Conservation (phyloP, 495 filamentous ascomycete genomes). For the Penicillium subrubescens region DNA sequence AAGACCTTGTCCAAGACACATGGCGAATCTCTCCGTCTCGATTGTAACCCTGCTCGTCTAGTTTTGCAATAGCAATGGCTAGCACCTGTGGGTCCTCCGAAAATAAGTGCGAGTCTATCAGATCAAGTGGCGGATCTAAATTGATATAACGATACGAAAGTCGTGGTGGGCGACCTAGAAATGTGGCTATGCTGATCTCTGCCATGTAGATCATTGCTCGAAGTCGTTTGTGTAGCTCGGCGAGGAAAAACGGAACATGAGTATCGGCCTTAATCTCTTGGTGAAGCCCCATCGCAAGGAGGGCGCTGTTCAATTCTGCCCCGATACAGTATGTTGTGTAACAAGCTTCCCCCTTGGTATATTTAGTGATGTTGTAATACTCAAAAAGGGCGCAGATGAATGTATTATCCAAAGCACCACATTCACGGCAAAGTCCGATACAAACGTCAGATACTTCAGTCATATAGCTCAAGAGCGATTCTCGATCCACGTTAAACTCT, state of each 20-base stretch:
- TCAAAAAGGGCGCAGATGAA: conserved; percentile 3
- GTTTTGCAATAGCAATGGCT: background rate
- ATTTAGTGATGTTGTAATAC: conserved; percentile 4
- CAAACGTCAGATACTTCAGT: background rate
- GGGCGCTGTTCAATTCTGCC: conserved; percentile 1
- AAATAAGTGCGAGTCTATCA: conserved; percentile 3
- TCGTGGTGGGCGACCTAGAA: conserved; percentile 5
- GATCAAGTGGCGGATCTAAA: conserved; percentile 1
- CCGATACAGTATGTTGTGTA: conserved; percentile 6
- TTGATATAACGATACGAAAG: conserved; percentile 7
- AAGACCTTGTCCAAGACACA: conserved; percentile 3
- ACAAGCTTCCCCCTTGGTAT: conserved; percentile 5
- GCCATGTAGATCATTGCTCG: conserved; percentile 2
- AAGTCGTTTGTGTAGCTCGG: conserved; percentile 9
- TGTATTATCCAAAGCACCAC: background rate
- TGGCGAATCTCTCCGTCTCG: background rate
- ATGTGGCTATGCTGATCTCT: conserved; percentile 9
- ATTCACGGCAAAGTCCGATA: conserved; percentile 4
- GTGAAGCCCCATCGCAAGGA: conserved; percentile 4
- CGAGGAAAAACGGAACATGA: conserved; percentile 3
- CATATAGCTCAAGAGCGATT: background rate
- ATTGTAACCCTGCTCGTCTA: conserved; percentile 8
- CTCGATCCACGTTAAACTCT: background rate
- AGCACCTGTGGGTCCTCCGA: conserved; percentile 4
- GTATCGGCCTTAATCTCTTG: background rate